These are phyloP conservation scores for Xylaria sp. DNA, from an alignment of 2,329 filamentous ascomycete genomes.

Conservation along the genomic window DNA sequence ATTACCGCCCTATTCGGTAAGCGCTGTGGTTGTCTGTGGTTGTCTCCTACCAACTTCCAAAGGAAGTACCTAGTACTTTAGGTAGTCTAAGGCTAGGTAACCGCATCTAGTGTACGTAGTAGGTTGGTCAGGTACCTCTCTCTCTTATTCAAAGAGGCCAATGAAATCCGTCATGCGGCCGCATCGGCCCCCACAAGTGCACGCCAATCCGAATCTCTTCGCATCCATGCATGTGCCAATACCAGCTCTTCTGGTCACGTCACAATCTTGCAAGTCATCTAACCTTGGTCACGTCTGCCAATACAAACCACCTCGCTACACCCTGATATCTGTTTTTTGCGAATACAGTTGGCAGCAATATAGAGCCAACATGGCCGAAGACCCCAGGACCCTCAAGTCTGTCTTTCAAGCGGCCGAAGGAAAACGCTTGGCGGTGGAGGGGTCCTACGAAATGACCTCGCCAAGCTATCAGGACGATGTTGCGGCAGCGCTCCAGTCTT, in stretches of 20 bases:
- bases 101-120: too few relatives aligned
- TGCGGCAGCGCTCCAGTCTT: constrained; percentile 68
- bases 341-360: too few relatives aligned
- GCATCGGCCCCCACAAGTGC: too few relatives aligned
- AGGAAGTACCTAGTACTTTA: too few relatives aligned
- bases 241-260: not conserved
- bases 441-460: constrained; percentile 67
- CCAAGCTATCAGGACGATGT: constrained; percentile 72
- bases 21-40: too few relatives aligned
- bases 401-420: constrained; percentile 57
- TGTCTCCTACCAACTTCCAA: too few relatives aligned
- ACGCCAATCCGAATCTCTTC: not conserved
- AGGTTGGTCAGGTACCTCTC: too few relatives aligned
- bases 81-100: too few relatives aligned
- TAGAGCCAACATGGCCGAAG: constrained; percentile 44
- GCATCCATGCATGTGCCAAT: too few relatives aligned
- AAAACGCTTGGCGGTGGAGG: constrained; percentile 63
- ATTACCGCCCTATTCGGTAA: too few relatives aligned
- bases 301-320: not conserved
- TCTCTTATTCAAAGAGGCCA: too few relatives aligned
- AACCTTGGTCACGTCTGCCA: not conserved
- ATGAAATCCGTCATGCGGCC: too few relatives aligned
- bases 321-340: not conserved
- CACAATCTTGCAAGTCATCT: not conserved
- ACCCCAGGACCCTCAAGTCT: constrained; percentile 56